Evolutionary conservation across 2,329 filamentous ascomycete species (phyloP).

Genomic region (Hyphodiscus sp.): DNA sequence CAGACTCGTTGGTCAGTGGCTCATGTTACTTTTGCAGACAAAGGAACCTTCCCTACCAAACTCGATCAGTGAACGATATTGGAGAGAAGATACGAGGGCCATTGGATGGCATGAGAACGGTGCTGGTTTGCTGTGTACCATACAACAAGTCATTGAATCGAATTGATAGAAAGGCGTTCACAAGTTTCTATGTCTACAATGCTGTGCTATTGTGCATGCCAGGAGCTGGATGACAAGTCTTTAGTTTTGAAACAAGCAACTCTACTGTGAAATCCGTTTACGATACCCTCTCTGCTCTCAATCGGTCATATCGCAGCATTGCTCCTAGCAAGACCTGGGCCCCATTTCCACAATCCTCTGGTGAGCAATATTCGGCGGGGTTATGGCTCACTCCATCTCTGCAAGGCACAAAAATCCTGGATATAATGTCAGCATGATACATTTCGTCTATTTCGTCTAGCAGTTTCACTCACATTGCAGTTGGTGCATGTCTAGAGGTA

Average conservation of each 20-base stretch:
- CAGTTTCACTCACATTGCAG: constrained; percentile 43
- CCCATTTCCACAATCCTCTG: constrained; percentile 52
- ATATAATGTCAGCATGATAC: not conserved
- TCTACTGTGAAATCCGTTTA: not conserved
- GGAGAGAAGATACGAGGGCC: constrained; percentile 9
- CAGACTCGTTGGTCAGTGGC: not conserved
- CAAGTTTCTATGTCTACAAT: constrained; percentile 1
- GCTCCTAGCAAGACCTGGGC: constrained; percentile 42
- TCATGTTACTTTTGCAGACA: constrained; percentile 40
- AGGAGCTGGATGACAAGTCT: not conserved
- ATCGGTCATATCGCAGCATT: constrained; percentile 34
- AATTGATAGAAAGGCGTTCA: constrained; percentile 23
- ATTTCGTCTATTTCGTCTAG: not conserved
- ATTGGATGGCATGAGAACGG: constrained; percentile 2
- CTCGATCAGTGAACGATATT: constrained; percentile 43
- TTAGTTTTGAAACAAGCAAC: not conserved
- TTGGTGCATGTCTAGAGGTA: constrained; percentile 51
- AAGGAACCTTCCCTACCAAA: constrained; percentile 61
- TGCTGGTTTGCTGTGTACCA: constrained; percentile 25
- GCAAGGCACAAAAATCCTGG: constrained; percentile 54
- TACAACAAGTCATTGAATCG: constrained; percentile 23
- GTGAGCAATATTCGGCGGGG: constrained; percentile 54
- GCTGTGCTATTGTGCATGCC: not conserved
- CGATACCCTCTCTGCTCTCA: constrained; percentile 20
- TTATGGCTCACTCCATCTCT: constrained; percentile 58